Evolutionary conservation across 805 yeast species (phyloP), one percentile per base, ranked within the genome.

Genomic region (Geotrichum ghanense): DNA sequence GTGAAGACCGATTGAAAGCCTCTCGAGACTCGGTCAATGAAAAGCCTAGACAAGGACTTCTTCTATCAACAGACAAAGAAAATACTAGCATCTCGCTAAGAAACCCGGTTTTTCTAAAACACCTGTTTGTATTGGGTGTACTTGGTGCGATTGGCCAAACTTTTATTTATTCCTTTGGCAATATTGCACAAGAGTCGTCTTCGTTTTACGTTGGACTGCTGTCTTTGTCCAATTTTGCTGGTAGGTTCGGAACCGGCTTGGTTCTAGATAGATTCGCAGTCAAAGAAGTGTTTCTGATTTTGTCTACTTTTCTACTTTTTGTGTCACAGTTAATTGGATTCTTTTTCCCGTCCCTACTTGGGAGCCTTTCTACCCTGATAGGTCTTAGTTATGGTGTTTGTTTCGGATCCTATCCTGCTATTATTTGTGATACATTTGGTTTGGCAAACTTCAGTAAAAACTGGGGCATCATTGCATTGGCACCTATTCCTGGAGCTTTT

Each of bases 371-470:
- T 16, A 70, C 75, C 25, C 92, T 92, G 0, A 64, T 78, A 31
- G 81, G 79, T 41, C 65, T 79, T 27, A 81, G 80, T 37, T 83
- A 84, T 62, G 94, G 94, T 0, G 74, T 79, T 51, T 69, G 78
- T 16, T 81, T 81, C 63, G 83, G 88, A 45, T 71, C 81, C 7
- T 72, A 75, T 63, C 92, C 92, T 2, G 75, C 82, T 17, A 75
- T 83, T 22, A 73, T 81, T 14, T 75, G 85, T 21, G 89, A 83
- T 51, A 63, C 71, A 17, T 83, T 82, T 63, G 92, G 90, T 1
- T 72, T 83, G 65, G 68, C 67, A 19, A 69, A 73, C 45, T 81
- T 82, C 56, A 74, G 84, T 3, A 76, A 73, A 51, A 81, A 81
- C 56, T 83, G 87, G 85, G 94, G 94, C 0, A 58, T 78, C 31